These are phyloP conservation scores for Mesembryanthemum crystallinum DNA, from an alignment of 148 eudicot genomes.

Conservation along the genomic window DNA sequence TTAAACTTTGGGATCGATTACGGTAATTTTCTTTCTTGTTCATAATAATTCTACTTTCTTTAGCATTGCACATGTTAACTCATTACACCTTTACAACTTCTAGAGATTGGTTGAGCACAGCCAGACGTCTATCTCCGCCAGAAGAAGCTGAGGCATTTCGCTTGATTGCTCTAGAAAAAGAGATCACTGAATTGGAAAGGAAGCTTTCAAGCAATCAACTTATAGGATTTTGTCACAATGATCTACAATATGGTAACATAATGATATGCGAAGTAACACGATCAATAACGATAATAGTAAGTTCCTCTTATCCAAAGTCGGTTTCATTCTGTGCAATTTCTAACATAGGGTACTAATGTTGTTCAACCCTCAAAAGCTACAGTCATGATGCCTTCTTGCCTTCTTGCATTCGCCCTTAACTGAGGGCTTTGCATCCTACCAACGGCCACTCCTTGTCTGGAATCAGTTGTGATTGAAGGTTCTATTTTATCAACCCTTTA, in stretches of 20 bases:
- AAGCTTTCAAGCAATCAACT: slow-evolving; percentile 42
- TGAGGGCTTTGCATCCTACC: neutral
- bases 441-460: neutral
- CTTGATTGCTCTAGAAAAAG: slow-evolving; percentile 51
- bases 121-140: slow-evolving; percentile 51
- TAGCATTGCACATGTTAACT: neutral
- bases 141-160: slow-evolving; percentile 55
- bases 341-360: neutral
- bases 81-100: slow-evolving; percentile 16
- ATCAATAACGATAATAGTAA: slow-evolving; percentile 80
- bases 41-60: neutral
- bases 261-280: slow-evolving; percentile 82
- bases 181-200: slow-evolving; percentile 58
- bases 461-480: neutral
- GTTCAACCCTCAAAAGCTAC: neutral
- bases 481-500: neutral
- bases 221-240: slow-evolving; percentile 91
- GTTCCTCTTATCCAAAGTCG: slow-evolving; percentile 26
- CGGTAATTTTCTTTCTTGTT: slow-evolving; percentile 40
- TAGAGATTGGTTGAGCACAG: slow-evolving; percentile 64
- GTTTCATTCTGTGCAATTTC: neutral
- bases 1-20: slow-evolving; percentile 69
- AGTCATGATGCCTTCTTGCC: neutral
- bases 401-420: neutral
- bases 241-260: slow-evolving; percentile 92